Base-by-base conservation (phyloP, 2,329 filamentous ascomycete species). In the Chaetomiaceae sp. region DNA sequence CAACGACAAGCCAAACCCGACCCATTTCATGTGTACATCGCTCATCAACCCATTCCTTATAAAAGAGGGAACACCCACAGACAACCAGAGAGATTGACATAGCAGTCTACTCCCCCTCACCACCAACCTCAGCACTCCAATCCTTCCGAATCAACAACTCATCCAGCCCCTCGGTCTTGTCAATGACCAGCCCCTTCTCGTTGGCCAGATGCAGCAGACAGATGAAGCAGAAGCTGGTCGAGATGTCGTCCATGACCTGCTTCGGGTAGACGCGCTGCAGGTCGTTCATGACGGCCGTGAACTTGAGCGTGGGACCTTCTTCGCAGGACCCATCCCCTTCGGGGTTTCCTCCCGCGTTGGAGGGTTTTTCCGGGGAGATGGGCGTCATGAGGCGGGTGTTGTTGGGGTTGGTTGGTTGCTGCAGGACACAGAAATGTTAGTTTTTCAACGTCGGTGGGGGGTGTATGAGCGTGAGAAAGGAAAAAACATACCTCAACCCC, bases 151-250 rank as follows among this genome's bases (percentile, higher is more conserved):
- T 85, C 45, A 78, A 74, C 56, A 86, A 70, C 64, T 86, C 83
- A 48, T 73, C 75, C 51, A 86, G 70, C 44, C 77, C 80, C 38
- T 75, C 72, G 11, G 79, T 79, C 63, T 82, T 82, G 60, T 87
- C 80, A 58, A 96, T 87, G 22, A 87, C 78, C 36, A 96, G 75
- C 0, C 91, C 91, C 73, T 95, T 92, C 67, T 96, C 91, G 71
- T 96, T 96, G 55, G 91, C 91, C 64, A 96, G 69, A 71, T 96
- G 91, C 60, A 96, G 74, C 54, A 96, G 73, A 64, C 89, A 95
- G 65, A 99, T 99, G 72, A 97, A 99, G 69, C 94, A 95, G 71
- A 75, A 87, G 59, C 82, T 95, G 0, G 94, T 99, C 33, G 91
- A 96, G 65, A 99, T 97, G 70, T 99, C 94, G 56, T 87, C 84